These are phyloP conservation scores for Ophiognomonia clavigignenti-juglandacearum DNA, from an alignment of 2,329 filamentous ascomycete genomes.

Conservation along the genomic window DNA sequence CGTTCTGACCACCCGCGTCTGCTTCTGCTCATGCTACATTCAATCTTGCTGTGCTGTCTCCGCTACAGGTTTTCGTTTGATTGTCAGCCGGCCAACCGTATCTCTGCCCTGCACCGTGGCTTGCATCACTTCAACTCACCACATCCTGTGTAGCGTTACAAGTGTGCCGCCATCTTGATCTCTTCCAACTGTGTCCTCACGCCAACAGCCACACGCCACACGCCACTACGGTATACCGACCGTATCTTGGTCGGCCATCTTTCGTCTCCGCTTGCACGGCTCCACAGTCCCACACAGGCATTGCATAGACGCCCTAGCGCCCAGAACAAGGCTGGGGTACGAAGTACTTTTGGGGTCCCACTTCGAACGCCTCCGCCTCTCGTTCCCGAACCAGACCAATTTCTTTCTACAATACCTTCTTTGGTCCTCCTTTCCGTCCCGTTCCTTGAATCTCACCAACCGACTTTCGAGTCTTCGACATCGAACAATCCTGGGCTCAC, in stretches of 20 bases:
- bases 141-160: not conserved
- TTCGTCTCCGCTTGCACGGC: not conserved
- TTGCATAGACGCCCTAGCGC: not conserved
- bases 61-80: not conserved
- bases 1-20: not conserved
- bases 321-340: not conserved
- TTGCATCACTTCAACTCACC: conserved; percentile 1
- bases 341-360: not conserved
- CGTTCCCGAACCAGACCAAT: not conserved
- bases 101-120: conserved; percentile 2
- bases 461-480: not conserved
- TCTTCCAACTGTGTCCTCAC: not conserved
- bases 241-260: too few species aligned
- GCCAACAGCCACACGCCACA: not conserved
- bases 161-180: not conserved
- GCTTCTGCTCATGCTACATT: too few species aligned
- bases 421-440: not conserved
- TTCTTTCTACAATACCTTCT: not conserved
- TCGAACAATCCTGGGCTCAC: not conserved
- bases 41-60: not conserved
- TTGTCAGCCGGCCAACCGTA: not conserved
- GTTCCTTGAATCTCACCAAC: not conserved
- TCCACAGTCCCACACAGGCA: too few species aligned
- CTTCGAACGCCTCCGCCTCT: not conserved
- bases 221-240: not conserved